phyloP scores from a whole-genome alignment of 192 early-diverging fungal genomes.

The Spizellomyces punctatus region DNA sequence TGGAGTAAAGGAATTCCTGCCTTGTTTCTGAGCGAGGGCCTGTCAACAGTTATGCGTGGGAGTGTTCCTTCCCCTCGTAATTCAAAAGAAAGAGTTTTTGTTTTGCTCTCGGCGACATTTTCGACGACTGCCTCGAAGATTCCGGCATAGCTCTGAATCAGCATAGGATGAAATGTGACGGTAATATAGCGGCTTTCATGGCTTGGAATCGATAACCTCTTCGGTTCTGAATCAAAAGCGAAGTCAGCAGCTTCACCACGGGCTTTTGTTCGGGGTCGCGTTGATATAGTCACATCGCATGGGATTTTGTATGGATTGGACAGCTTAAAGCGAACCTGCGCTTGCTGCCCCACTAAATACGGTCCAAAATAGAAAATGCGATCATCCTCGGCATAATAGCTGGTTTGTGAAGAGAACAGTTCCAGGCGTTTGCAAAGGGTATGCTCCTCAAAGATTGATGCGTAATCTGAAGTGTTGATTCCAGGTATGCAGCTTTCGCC shows the following conservation, averaged over 20 bases:
- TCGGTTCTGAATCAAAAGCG: slow-evolving; percentile 65
- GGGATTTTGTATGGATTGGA: slow-evolving; percentile 65
- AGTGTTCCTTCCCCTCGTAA: slow-evolving; percentile 63
- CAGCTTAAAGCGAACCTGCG: slow-evolving; percentile 60
- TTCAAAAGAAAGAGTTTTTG: slow-evolving; percentile 56
- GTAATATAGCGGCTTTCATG: slow-evolving; percentile 60
- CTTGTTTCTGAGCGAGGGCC: slow-evolving; percentile 43
- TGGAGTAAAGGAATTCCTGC: slow-evolving; percentile 44
- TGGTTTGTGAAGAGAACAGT: slow-evolving; percentile 51
- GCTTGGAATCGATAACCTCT: slow-evolving; percentile 56
- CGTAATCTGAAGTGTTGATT: slow-evolving; percentile 60
- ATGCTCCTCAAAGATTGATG: slow-evolving; percentile 67
- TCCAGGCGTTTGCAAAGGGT: slow-evolving; percentile 62
- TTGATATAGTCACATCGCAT: slow-evolving; percentile 54
- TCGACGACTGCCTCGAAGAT: slow-evolving; percentile 65
- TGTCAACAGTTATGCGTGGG: slow-evolving; percentile 55
- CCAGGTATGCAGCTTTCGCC: slow-evolving; percentile 65
- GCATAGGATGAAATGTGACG: slow-evolving; percentile 59
- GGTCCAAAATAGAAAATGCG: slow-evolving; percentile 63
- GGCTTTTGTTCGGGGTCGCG: slow-evolving; percentile 51
- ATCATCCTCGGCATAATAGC: slow-evolving; percentile 68
- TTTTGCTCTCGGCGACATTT: slow-evolving; percentile 53
- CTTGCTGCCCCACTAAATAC: slow-evolving; percentile 57
- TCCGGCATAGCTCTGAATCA: slow-evolving; percentile 60
- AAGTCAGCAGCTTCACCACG: slow-evolving; percentile 56